Evolutionary conservation across 2,329 filamentous ascomycete genomes (phyloP).

Genomic region (Clarireedia monteithiana): DNA sequence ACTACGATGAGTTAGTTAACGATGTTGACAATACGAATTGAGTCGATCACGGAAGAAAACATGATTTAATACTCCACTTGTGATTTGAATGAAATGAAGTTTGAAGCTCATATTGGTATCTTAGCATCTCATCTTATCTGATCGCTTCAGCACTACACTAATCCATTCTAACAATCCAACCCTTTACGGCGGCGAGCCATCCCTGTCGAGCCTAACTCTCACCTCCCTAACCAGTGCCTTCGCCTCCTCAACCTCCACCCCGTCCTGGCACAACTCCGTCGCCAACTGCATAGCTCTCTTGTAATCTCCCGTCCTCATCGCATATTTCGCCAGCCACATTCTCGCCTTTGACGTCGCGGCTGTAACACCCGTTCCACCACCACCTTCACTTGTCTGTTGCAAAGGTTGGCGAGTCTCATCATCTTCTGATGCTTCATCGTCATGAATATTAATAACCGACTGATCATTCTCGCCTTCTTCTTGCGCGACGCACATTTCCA

Average conservation of each 20-base stretch:
- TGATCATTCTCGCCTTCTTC: slow-evolving; percentile 60
- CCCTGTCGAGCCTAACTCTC: slow-evolving; percentile 55
- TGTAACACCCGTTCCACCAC: slow-evolving; percentile 71
- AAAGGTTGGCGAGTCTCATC: slow-evolving; percentile 26
- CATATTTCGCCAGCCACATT: slow-evolving; percentile 84
- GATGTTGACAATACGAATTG: no score
- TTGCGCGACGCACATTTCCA: slow-evolving; percentile 91
- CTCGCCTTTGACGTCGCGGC: slow-evolving; percentile 85
- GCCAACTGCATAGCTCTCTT: slow-evolving; percentile 71
- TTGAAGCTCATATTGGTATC: background rate
- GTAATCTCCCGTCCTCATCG: slow-evolving; percentile 69
- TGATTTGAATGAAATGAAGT: background rate
- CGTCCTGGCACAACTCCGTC: slow-evolving; percentile 89
- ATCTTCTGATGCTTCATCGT: slow-evolving; percentile 45
- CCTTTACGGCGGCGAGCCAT: background rate
- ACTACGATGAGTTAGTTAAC: no score
- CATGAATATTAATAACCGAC: slow-evolving; percentile 42
- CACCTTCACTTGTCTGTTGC: slow-evolving; percentile 28
- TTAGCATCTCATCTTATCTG: background rate
- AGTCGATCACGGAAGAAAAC: no score
- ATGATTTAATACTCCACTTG: background rate
- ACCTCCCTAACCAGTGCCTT: slow-evolving; percentile 88
- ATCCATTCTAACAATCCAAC: background rate
- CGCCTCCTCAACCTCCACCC: slow-evolving; percentile 92
- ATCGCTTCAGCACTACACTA: background rate